phyloP scores from a whole-genome alignment of 2,329 filamentous ascomycete species.

The Stemphylium beticola region DNA sequence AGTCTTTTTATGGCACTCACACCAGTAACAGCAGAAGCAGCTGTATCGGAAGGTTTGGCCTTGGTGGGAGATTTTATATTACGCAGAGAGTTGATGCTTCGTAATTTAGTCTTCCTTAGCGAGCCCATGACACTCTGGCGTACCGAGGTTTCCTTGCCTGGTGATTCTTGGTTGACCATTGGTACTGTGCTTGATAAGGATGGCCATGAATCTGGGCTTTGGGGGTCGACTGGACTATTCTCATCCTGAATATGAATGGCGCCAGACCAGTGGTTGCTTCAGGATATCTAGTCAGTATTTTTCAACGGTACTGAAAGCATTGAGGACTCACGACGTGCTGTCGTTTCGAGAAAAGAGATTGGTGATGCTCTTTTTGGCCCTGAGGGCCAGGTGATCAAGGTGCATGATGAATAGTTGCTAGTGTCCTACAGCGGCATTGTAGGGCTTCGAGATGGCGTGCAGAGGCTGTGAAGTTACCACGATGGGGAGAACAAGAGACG shows the following conservation, averaged over 20 bases:
- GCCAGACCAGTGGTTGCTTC: background rate
- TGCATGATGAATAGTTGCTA: conserved; percentile 28
- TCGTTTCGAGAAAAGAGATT: conserved; percentile 30
- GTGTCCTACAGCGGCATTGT: conserved; percentile 5
- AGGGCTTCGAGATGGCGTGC: background rate
- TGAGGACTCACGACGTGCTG: background rate
- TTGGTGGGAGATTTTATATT: conserved; percentile 30
- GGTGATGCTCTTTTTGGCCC: conserved; percentile 40
- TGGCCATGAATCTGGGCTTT: conserved; percentile 20
- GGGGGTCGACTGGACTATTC: conserved; percentile 13
- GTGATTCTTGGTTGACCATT: conserved; percentile 18
- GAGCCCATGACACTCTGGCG: conserved; percentile 37
- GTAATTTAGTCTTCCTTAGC: conserved; percentile 28
- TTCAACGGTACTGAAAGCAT: background rate
- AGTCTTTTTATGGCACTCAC: background rate
- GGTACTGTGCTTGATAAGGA: background rate
- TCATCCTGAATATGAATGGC: conserved; percentile 10
- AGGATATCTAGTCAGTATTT: conserved; percentile 4
- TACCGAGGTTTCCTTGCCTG: conserved; percentile 32
- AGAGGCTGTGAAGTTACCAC: background rate
- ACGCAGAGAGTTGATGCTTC: conserved; percentile 37
- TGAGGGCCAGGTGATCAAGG: conserved; percentile 34
- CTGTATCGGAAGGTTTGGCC: conserved; percentile 16
- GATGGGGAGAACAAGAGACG: background rate
- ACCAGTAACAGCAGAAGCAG: background rate